Evolutionary conservation across 1,139 yeast genomes (phyloP).

Genomic region (Sugiyamaella pinicola): DNA sequence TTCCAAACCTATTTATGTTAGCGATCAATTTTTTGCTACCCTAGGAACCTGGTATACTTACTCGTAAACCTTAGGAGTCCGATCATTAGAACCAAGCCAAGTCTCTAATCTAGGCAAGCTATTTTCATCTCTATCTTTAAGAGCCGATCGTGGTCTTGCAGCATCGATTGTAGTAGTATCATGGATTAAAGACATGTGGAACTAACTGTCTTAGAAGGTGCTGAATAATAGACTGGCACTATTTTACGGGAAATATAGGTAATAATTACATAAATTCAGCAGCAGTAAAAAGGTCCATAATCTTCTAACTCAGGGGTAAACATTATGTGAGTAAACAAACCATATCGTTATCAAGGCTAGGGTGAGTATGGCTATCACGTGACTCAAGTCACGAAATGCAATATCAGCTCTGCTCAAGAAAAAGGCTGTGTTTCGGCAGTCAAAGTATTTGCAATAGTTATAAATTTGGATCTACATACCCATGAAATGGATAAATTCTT

Average conservation of each 20-base stretch:
- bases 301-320: conserved; percentile 15
- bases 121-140: conserved; percentile 13
- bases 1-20: background rate
- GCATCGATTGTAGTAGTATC: background rate
- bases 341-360: conserved; percentile 10
- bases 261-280: background rate
- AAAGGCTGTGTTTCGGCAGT: too few relatives aligned
- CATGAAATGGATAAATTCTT: background rate
- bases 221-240: background rate
- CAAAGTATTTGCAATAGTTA: too few relatives aligned
- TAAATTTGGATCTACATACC: too few relatives aligned
- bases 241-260: background rate
- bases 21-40: too few relatives aligned
- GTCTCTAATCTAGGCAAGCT: conserved; percentile 10
- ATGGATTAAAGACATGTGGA: background rate
- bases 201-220: too few relatives aligned
- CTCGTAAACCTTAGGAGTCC: conserved; percentile 1
- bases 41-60: conserved; percentile 4
- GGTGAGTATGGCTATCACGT: conserved; percentile 1
- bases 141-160: conserved; percentile 4
- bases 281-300: background rate
- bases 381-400: too few relatives aligned
- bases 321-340: conserved; percentile 12
- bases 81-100: background rate
- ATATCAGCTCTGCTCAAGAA: too few relatives aligned